Percentiles rank a stretch among this genome's conserved stretches.
These are phyloP conservation scores for Malassezia pachydermatis DNA, from an alignment of 1,284 basidiomycete species.

Conservation along the genomic window DNA sequence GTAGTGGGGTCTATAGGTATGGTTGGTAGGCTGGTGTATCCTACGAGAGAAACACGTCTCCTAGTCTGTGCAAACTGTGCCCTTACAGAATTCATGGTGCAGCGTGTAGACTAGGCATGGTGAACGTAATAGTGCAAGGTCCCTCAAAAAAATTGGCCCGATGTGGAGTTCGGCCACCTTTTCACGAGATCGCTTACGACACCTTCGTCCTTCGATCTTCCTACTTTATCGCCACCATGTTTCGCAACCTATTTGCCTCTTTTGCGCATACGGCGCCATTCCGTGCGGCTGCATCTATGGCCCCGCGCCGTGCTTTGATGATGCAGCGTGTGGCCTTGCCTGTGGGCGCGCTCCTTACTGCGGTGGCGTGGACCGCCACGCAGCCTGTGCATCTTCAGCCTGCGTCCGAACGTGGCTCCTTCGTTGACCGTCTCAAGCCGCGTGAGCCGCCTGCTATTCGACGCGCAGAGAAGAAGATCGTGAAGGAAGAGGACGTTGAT, in stretches of 20 bases:
- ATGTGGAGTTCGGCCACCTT: no score
- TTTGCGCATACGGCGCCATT: background rate
- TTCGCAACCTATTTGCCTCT: background rate
- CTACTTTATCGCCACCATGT: no score
- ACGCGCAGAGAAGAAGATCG: conserved; percentile 4
- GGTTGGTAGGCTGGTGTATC: no score
- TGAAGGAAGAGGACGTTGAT: conserved; percentile 5
- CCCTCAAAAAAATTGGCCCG: no score
- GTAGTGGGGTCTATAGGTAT: no score
- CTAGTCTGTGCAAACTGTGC: no score
- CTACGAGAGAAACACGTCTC: no score
- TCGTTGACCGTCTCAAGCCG: conserved; percentile 7
- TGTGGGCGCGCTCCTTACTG: background rate
- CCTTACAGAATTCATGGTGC: no score
- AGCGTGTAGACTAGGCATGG: no score
- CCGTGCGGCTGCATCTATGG: background rate
- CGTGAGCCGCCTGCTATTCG: background rate
- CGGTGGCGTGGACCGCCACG: background rate
- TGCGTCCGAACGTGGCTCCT: background rate
- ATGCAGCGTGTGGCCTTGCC: background rate
- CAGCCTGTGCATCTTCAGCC: conserved; percentile 6
- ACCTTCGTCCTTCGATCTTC: no score
- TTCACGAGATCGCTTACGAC: no score
- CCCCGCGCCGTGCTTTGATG: background rate
- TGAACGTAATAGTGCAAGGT: no score